Percentiles rank a stretch among this genome's conserved stretches.
Conservation (phyloP, 129 eudicot genomes). For the Erigeron canadensis region DNA sequence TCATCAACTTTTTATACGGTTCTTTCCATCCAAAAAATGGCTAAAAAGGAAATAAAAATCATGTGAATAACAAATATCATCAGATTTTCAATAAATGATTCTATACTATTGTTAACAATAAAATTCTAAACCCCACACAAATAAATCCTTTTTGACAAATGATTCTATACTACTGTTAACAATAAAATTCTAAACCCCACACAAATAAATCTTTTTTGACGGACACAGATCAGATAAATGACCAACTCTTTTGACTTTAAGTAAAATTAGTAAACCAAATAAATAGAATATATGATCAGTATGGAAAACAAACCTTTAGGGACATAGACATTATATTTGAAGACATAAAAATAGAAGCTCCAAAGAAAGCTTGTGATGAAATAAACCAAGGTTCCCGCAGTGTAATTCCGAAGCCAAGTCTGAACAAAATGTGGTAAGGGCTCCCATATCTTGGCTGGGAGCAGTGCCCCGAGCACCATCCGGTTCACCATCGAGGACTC, state of each 20-base stretch:
- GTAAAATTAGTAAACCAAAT: not conserved
- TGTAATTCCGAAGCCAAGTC: slow-evolving; percentile 88
- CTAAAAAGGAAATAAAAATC: slow-evolving; percentile 2
- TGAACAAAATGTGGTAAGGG: slow-evolving; percentile 63
- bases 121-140: no score
- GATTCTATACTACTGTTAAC: no score
- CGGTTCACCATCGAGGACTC: slow-evolving; percentile 65
- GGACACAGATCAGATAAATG: no score
- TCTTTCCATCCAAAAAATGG: not conserved
- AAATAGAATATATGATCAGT: not conserved
- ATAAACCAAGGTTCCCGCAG: slow-evolving; percentile 62
- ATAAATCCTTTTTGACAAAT: not conserved
- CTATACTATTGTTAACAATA: no score
- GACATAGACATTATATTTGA: slow-evolving; percentile 61
- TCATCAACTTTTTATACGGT: not conserved
- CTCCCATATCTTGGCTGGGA: slow-evolving; percentile 61
- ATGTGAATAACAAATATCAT: not conserved
- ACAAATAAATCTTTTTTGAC: not conserved
- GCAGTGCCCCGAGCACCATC: slow-evolving; percentile 52
- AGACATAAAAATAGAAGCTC: slow-evolving; percentile 77
- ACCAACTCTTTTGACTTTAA: no score
- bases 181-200: no score
- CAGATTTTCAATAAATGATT: not conserved
- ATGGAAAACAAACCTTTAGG: slow-evolving; percentile 64
- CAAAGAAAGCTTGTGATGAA: slow-evolving; percentile 65